Base-by-base conservation (phyloP, 768 basidiomycete genomes). In the Rhodotorula taiwanensis region DNA sequence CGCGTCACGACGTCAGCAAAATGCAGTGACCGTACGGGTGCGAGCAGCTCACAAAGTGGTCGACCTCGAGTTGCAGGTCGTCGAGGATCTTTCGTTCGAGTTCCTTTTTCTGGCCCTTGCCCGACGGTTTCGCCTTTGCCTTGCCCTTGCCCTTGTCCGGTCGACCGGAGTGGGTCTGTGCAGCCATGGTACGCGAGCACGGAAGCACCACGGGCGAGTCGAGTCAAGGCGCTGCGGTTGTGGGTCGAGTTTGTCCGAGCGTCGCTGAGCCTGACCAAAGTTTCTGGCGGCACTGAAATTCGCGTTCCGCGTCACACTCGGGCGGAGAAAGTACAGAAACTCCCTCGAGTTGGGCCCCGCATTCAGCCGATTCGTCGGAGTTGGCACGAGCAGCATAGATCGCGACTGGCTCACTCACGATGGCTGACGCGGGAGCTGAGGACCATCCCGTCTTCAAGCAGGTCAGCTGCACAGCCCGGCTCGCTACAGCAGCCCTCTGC, bases 1-100 rank as follows among this genome's bases (percentile, higher is more conserved):
- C 21, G 48, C 25, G 21, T 21, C 13, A 23, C 27, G 14, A 11
- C 4, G 33, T 41, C 28, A 34, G 51, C 36, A 30, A n/a, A 30
- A 56, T 28, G 23, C 39, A n/a, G n/a, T n/a, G n/a, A n/a, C n/a
- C n/a, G n/a, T n/a, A n/a, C n/a, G n/a, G n/a, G n/a, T 39, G 36
- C 36, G 16, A 39, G 36, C 36, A 39, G 23, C 43, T 7, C 20
- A n/a, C 78, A 72, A 74, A 78, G 33, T 52, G 58, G 57, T 75
- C 72, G 16, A 77, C 71, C 30, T 62, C 59, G 15, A 54, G 43
- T 60, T 78, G 72, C 41, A 79, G 71, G 42, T 72, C 70, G 27
- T 68, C 64, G 55, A 78, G 63, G 62, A 75, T 74, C 27, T 72
- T 52, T 66, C 74, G 66, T 62, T 74, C 63, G 64, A 51, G 41